Base-by-base conservation (phyloP, 768 basidiomycete species). In the Suillus fuscotomentosus region DNA sequence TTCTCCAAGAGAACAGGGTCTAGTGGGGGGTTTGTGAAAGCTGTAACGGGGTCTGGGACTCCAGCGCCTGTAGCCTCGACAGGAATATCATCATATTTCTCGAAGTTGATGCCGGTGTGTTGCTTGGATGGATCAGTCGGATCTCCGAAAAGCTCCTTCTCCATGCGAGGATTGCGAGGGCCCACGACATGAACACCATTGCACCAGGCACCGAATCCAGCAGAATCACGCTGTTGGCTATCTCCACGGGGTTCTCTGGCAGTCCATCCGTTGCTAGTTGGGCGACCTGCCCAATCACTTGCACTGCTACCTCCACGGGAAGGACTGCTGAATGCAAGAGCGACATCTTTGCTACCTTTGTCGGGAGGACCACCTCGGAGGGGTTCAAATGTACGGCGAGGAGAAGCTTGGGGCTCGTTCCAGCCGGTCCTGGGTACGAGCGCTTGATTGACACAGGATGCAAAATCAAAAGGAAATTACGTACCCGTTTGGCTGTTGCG, bases 11-110 rank as follows among this genome's bases (percentile, higher is more conserved):
- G 87, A 76, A 96, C 90, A 53, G 92, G 86, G 78, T 99, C 95
- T 71, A 99, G 81, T 66, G 95, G 96, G 54, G 95, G 90, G 71
- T 82, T 86, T 64, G 90, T 91, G 81, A 99, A 99, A 47, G 87
- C 84, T 67, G 77, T 85, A 72, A 98, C 87, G 53, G 97, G 95
- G 48, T 99, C 97, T 66, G 97, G 97, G n/a, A 99, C 97, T 70
- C 91, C 92, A 65, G 89, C 88, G 70, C 97, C 97, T 57, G 97
- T 99, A 42, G 96, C 97, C 80, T 99, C 97, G 70, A 99, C 96
- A 67, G 97, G 97, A 74, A 99, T 99, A 76, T 99, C 97, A 78
- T 97, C 97, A 72, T 99, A 99, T 80, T 97, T 97, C 82, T 99
- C 97, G 74, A 99, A 99, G 82, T 99, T 99, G 81, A 99, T 98